These are phyloP conservation scores for Lasiosphaeria ovina DNA, from an alignment of 495 filamentous ascomycete species.

Conservation along the genomic window DNA sequence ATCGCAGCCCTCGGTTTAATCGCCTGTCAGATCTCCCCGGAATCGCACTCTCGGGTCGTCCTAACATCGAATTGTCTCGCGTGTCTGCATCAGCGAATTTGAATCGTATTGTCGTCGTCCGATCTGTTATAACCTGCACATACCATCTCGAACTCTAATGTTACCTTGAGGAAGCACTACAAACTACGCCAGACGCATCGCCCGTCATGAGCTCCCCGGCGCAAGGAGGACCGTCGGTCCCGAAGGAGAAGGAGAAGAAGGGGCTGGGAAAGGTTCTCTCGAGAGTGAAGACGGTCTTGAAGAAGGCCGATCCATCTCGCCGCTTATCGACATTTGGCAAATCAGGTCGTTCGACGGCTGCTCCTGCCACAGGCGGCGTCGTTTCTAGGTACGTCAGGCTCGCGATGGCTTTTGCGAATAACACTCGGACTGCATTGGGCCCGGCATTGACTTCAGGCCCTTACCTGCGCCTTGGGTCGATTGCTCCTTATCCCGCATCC, in stretches of 20 bases:
- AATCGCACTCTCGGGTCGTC: constrained; percentile 13
- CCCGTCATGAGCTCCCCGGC: constrained; percentile 45
- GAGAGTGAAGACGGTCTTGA: constrained; percentile 63
- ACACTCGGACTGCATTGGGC: no score
- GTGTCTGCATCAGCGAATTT: constrained; percentile 1
- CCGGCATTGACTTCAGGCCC: no score
- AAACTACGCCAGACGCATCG: constrained; percentile 11
- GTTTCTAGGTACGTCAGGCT: constrained; percentile 30
- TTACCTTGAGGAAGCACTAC: constrained; percentile 1
- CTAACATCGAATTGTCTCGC: constrained; percentile 4
- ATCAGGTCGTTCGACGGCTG: constrained; percentile 17
- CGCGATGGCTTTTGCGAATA: neutral
- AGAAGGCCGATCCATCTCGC: constrained; percentile 46
- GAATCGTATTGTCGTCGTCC: neutral
- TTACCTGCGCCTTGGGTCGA: no score
- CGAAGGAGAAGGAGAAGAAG: constrained; percentile 56
- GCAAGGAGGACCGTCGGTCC: constrained; percentile 31
- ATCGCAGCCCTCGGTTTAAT: constrained; percentile 15
- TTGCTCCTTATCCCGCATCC: no score
- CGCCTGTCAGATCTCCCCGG: constrained; percentile 16
- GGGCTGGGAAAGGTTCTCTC: constrained; percentile 62
- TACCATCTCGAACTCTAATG: constrained; percentile 2
- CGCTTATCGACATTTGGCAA: constrained; percentile 21
- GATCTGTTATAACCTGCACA: neutral
- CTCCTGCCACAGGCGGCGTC: constrained; percentile 19